Evolutionary conservation across 2,329 filamentous ascomycete genomes (phyloP), one percentile per base, ranked within the genome.

Genomic region (Boeremia exigua): DNA sequence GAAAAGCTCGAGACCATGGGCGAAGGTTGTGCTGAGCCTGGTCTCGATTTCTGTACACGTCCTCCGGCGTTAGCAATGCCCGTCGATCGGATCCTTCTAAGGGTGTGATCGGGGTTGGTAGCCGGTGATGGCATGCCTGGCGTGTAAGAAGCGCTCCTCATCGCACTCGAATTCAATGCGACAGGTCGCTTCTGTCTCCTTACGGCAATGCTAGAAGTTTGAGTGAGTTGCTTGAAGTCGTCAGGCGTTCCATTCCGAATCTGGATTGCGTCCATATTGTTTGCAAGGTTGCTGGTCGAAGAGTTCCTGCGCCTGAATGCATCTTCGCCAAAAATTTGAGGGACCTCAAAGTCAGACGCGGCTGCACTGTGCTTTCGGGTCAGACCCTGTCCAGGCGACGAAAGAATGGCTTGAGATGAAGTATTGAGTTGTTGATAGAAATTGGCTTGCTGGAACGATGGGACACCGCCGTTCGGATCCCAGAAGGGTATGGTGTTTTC

Each of bases 31-130:
- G 79, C 76, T 19, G 79, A 78, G 42, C 78, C 75, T 25, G 75
- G 70, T 30, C 66, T 71, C 1, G 74, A 70, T 58, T 82, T 82
- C 58, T 80, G 78, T 23, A 82, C 74, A 39, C 80, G 78, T 15
- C 80, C 79, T 25, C 72, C 70, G 44, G 70, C 74, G 52, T 75
- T 78, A n/a, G 73, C 60, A 52, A 81, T 73, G 10, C 78, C 78
- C 40, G 75, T 78, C 11, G 80, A 82, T 46, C 79, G 72, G 45
- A 82, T 82, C 27, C 79, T 77, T 30, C 80, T 78, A 12, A 82
- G 70, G 8, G 70, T 71, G 23, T 77, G 76, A 39, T 78, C 76
- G 34, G 59, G 62, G 48, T 65, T 69, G 34, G 67, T 68, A 29
- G 78, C 74, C 34, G 79, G 71, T 55, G 76, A 74, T 23, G 72